Conservation (phyloP, 2,329 filamentous ascomycete genomes). For the Colletotrichum australisinense region DNA sequence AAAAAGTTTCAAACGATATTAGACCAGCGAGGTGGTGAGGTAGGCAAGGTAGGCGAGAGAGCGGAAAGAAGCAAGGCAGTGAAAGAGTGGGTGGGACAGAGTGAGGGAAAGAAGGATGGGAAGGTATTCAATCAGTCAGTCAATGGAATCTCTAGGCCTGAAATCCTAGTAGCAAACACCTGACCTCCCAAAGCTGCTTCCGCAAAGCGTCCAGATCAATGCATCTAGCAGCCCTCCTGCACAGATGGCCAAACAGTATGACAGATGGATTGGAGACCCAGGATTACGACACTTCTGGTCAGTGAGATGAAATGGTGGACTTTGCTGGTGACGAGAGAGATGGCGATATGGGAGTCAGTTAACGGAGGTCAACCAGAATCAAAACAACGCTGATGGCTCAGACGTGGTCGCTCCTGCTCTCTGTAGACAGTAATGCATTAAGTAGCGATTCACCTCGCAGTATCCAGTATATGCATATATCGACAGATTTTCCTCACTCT, state of each 20-base stretch:
- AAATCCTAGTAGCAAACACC: conserved; percentile 31
- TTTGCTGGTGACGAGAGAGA: conserved; percentile 1
- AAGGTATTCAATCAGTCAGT: conserved; percentile 33
- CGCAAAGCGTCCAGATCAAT: conserved; percentile 22
- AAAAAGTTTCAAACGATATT: background rate
- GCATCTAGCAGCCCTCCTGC: conserved; percentile 18
- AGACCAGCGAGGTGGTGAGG: background rate
- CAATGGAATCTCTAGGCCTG: conserved; percentile 6
- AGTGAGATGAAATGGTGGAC: conserved; percentile 6
- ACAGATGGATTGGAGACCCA: conserved; percentile 9
- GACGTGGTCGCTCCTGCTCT: conserved; percentile 16
- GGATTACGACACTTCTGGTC: background rate
- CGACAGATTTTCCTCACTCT: rapidly evolving
- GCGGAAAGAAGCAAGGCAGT: background rate
- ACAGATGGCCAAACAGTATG: background rate
- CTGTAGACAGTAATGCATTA: background rate
- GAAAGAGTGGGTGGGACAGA: background rate
- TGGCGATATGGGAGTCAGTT: conserved; percentile 2
- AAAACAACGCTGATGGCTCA: conserved; percentile 29
- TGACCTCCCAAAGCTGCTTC: conserved; percentile 13
- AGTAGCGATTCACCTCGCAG: background rate
- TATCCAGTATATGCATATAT: conserved; percentile 14
- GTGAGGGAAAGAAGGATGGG: background rate
- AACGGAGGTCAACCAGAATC: conserved; percentile 10
- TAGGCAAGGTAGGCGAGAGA: background rate